Base-by-base conservation (phyloP, 1,139 yeast genomes). In the Sugiyamaella castrensis region DNA sequence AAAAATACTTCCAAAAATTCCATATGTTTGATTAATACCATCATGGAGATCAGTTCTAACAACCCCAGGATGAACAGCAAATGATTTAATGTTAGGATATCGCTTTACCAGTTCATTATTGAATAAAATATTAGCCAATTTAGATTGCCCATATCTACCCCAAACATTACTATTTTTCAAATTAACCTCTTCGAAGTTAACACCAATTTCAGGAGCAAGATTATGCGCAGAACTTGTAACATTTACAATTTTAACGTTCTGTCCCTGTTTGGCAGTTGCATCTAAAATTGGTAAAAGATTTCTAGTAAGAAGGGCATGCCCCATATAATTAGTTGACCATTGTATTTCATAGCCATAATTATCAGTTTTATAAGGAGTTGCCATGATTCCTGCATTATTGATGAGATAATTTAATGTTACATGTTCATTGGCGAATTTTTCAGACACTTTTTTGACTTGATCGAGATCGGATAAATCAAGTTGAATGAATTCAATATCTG, bases 181-280 rank as follows among this genome's bases (percentile, higher is more conserved):
- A 16, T 50, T 43, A 24, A 38, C 12, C 24, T 47, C 51, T 9
- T 51, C 51, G 49, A 58, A 48, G 27, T 58, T 52, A 30, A 52
- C 54, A 53, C 58, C 60, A 15, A 73, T 64, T 30, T 55, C 52
- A 3, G 65, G 64, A 4, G 60, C 46, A 35, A 53, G 44, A 41
- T 50, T 53, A 45, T 86, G 95, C 2, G 87, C 87, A 24, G 84
- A 70, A 1, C 92, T 82, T n/a, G 87, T 76, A 26, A 87, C 71
- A 62, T 82, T 81, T 1, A 87, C 71, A 37, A 87, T 75, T 52
- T 92, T 66, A 1, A 84, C 81, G 46, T 63, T 65, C 62, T 46
- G 28, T 16, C 51, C 47, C 13, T n/a, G 15, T 10, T 33, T 31
- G 12, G 48, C 38, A 16, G 50, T 40, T 8, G 38, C 35, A n/a